Conservation (phyloP, 2,329 filamentous ascomycete species). For the Curvularia hawaiiensis region DNA sequence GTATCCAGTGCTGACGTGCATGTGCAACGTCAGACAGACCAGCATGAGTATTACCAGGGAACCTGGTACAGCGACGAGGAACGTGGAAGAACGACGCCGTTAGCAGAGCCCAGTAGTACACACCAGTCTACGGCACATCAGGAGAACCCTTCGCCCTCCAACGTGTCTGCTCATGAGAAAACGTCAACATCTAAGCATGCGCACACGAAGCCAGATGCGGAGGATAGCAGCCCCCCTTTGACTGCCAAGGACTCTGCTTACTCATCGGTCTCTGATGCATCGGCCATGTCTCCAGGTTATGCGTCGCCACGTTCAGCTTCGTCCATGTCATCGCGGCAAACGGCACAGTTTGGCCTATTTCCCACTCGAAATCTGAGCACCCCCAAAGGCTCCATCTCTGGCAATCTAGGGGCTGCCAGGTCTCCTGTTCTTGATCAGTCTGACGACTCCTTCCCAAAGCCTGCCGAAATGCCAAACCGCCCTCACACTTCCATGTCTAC, state of each 20-base stretch:
- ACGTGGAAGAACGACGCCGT: constrained; percentile 17
- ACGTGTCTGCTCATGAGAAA: constrained; percentile 20
- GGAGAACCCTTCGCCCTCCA: constrained; percentile 18
- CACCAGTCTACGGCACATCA: constrained; percentile 22
- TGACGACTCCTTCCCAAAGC: constrained; percentile 20
- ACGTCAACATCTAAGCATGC: constrained; percentile 15
- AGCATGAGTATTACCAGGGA: constrained; percentile 31
- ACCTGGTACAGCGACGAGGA: constrained; percentile 30
- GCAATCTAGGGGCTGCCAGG: constrained; percentile 31
- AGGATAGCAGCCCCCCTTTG: constrained; percentile 38
- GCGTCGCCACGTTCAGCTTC: constrained; percentile 38
- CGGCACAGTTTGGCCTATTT: constrained; percentile 44
- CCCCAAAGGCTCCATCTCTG: constrained; percentile 40
- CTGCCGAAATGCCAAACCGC: constrained; percentile 26
- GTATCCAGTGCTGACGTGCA: constrained; percentile 23
- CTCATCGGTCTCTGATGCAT: constrained; percentile 45
- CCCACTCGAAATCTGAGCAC: constrained; percentile 41
- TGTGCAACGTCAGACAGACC: constrained; percentile 21
- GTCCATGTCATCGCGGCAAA: constrained; percentile 37
- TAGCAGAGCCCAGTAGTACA: constrained; percentile 21
- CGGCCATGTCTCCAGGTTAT: constrained; percentile 35
- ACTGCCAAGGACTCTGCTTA: constrained; percentile 48
- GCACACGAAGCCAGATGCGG: constrained; percentile 19
- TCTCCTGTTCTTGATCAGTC: constrained; percentile 28
- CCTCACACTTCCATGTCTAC: constrained; percentile 39